Conservation (phyloP, 306 rosid species). For the Rosa chinensis region DNA sequence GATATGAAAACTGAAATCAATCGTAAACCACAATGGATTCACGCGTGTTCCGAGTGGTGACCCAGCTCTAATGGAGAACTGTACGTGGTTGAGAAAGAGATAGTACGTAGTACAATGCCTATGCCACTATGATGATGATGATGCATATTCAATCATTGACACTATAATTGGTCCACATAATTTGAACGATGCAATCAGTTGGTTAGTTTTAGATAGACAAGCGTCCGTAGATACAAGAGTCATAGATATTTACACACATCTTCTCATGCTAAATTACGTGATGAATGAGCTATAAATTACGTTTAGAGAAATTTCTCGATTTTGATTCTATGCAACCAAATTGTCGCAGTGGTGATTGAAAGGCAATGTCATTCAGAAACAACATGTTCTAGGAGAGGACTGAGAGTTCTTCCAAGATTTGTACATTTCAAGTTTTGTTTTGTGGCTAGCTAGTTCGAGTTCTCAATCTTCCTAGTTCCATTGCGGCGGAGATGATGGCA, state of each 20-base stretch:
- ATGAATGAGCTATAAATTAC: background rate
- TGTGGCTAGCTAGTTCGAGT: background rate
- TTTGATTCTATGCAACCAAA: too few species aligned
- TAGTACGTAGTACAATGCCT: background rate
- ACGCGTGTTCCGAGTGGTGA: slow-evolving; percentile 12
- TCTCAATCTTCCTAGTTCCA: background rate
- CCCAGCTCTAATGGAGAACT: slow-evolving; percentile 1
- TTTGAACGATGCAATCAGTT: background rate
- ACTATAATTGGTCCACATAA: background rate
- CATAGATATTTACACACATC: background rate
- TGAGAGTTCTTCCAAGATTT: background rate
- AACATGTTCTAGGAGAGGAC: background rate
- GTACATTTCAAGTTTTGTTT: background rate
- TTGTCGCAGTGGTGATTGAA: background rate
- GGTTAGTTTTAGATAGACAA: background rate
- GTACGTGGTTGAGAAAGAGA: slow-evolving; percentile 1
- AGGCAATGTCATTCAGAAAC: background rate
- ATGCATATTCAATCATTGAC: background rate
- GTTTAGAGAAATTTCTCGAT: too few species aligned
- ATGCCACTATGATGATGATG: background rate
- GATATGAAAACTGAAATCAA: background rate
- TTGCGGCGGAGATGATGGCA: too few species aligned
- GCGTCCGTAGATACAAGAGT: background rate
- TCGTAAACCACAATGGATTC: background rate
- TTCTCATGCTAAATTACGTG: background rate